Evolutionary conservation across 106 monocot genomes (phyloP).

Genomic region (Dendrobium officinale): DNA sequence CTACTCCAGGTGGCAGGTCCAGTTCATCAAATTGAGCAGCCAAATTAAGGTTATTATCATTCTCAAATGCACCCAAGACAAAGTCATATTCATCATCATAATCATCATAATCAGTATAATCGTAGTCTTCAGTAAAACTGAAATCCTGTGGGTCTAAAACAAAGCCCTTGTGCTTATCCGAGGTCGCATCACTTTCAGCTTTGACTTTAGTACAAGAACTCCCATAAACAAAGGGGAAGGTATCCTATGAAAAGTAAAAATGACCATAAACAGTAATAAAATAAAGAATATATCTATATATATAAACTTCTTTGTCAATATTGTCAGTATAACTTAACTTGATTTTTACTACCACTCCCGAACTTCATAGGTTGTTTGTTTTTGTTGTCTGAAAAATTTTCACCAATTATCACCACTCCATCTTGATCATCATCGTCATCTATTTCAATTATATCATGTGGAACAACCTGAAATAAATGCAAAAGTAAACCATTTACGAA

Average conservation of each 20-base stretch:
- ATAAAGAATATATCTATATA: neutral
- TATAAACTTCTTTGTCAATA: neutral
- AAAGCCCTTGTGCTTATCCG: constrained; percentile 12
- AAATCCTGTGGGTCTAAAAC: constrained; percentile 6
- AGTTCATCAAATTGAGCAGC: constrained; percentile 53
- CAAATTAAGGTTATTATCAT: constrained; percentile 34
- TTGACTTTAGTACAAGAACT: constrained; percentile 25
- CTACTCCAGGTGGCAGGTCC: constrained; percentile 51
- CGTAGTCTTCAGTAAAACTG: constrained; percentile 25
- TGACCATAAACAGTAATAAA: neutral
- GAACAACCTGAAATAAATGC: constrained; percentile 20
- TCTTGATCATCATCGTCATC: constrained; percentile 34
- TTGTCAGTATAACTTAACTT: constrained; percentile 12
- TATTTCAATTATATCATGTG: constrained; percentile 11
- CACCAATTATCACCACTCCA: constrained; percentile 24
- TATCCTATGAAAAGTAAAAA: constrained; percentile 16
- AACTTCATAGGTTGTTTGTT: constrained; percentile 26
- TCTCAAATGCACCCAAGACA: constrained; percentile 16
- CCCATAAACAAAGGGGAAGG: constrained; percentile 11
- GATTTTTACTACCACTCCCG: constrained; percentile 8
- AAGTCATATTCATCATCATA: constrained; percentile 30
- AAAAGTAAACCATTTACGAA: neutral
- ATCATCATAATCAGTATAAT: constrained; percentile 26
- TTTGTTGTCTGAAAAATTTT: constrained; percentile 22
- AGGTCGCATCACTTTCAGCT: constrained; percentile 4